Percentiles rank a stretch among this genome's conserved stretches.
These are phyloP conservation scores for Physcomitrium patens DNA, from an alignment of 225 moss, liverwort and hornwort species.

Conservation along the genomic window DNA sequence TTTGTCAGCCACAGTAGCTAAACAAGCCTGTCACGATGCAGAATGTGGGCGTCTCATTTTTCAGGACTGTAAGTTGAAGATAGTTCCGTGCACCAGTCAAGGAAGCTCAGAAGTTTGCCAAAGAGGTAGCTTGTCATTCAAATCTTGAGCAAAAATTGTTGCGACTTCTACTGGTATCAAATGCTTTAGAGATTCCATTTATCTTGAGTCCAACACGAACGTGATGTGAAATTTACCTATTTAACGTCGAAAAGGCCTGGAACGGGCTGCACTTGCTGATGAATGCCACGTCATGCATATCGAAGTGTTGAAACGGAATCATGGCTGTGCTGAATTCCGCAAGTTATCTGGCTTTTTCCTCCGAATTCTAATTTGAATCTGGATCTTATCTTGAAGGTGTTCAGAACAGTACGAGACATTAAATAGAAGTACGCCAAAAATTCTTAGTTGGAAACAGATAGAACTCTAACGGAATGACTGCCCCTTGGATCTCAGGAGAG, in stretches of 20 bases:
- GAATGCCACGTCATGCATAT: too few species aligned
- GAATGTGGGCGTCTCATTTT: conserved; percentile 48
- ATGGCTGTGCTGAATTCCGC: too few species aligned
- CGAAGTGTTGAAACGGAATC: too few species aligned
- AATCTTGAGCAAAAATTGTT: not conserved
- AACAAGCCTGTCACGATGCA: conserved; percentile 58
- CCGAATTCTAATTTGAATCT: too few species aligned
- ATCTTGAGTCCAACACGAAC: not conserved
- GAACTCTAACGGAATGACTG: conserved; percentile 16
- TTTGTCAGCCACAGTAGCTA: conserved; percentile 75
- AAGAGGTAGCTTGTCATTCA: conserved; percentile 34
- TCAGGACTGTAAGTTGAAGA: conserved; percentile 38
- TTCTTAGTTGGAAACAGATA: conserved; percentile 6
- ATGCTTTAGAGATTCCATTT: conserved; percentile 12
- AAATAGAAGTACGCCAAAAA: not conserved
- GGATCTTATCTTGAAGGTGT: not conserved
- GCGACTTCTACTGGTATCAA: conserved; percentile 4
- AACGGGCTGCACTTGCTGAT: too few species aligned
- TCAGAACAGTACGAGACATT: not conserved
- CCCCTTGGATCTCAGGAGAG: conserved; percentile 25
- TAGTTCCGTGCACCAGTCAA: conserved; percentile 50
- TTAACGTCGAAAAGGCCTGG: too few species aligned
- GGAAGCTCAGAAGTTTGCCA: conserved; percentile 22
- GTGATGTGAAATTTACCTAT: conserved; percentile 1
- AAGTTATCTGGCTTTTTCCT: too few species aligned